Evolutionary conservation across 139 green algal species (phyloP), one percentile per base, ranked within the genome.

Genomic region (Tetradesmus obliquus): DNA sequence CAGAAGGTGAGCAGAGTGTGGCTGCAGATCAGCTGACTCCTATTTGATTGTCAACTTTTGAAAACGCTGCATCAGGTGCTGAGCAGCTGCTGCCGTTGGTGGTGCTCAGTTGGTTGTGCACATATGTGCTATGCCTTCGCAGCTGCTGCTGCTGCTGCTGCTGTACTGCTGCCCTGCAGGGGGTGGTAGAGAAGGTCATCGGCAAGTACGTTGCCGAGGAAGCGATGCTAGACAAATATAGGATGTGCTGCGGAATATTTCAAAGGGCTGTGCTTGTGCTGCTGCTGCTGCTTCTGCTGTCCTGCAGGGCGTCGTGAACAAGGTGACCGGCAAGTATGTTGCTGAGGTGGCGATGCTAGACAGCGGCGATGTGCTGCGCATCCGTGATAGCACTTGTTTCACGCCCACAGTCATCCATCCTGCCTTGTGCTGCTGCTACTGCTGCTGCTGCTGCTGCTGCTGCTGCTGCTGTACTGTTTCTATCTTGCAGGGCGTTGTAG

Each of bases 181-280:
- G 97, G 9, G 94, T 96, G 60, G 95, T 99, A 45, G 82, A 95
- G 55, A 87, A 90, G 9, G 93, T 99, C 24, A n/a, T 97, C 1
- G 94, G 97, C 79, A 93, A 93, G 22, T 98, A 97, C 91, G 90
- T 98, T 55, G 97, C 89, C 0, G 94, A 99, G 93, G 88, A 99
- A 5, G 69, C 89, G 24, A 98, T 99, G 96, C 86, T 97, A 9
- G 94, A 94, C 53, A 94, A 89, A 24, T 95, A 24, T 95, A 95
- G 2, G 95, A 98, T 58, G 93, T 97, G 0, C 66, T 99, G 55
- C 92, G 95, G 20, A 94, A 99, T 32, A 97, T 99, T 92, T 97
- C 99, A 91, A 94, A 93, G 7, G 94, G 99, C 71, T 5, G 9
- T 79, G 71, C 71, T 79, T 6, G 9, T 83, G n/a, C 76, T 45